Evolutionary conservation across 2,329 filamentous ascomycete species (phyloP).

Genomic region (Septoria petroselini): DNA sequence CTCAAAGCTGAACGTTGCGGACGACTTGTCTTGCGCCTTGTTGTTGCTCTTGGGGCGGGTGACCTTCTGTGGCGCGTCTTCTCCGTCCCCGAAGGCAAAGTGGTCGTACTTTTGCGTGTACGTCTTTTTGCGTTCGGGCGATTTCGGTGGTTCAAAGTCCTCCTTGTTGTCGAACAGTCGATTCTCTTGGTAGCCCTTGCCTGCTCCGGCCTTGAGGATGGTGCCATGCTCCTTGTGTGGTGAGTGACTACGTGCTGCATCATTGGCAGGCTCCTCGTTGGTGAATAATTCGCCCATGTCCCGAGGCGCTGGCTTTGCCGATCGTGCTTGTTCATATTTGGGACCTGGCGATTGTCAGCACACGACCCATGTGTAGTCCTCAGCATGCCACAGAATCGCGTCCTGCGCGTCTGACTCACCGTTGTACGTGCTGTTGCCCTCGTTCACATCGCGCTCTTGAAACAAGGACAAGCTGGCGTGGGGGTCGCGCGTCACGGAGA

Average conservation of each 20-base stretch:
- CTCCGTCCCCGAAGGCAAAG: conserved; percentile 74
- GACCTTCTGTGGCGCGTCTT: conserved; percentile 38
- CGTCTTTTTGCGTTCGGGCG: conserved; percentile 54
- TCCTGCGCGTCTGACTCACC: conserved; percentile 28
- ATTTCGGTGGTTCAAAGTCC: conserved; percentile 36
- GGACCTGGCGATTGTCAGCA: conserved; percentile 18
- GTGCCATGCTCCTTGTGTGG: conserved; percentile 38
- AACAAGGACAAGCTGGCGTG: conserved; percentile 73
- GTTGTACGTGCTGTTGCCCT: conserved; percentile 48
- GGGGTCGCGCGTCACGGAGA: conserved; percentile 44
- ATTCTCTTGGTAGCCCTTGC: conserved; percentile 52
- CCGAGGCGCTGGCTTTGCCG: conserved; percentile 68
- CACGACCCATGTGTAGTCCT: no score
- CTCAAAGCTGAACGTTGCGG: conserved; percentile 79
- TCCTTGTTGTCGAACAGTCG: conserved; percentile 58
- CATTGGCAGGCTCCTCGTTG: conserved; percentile 44
- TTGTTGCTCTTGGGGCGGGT: conserved; percentile 34
- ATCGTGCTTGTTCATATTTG: conserved; percentile 60
- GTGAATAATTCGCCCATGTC: conserved; percentile 68
- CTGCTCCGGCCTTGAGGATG: conserved; percentile 49
- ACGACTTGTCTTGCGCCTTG: conserved; percentile 41
- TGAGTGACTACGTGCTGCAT: conserved; percentile 34
- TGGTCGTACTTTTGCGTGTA: conserved; percentile 80
- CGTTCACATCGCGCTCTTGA: conserved; percentile 62
- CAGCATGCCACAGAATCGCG: not conserved